These are phyloP conservation scores for Huntiella bhutanensis DNA, from an alignment of 2,329 filamentous ascomycete species.

Conservation along the genomic window DNA sequence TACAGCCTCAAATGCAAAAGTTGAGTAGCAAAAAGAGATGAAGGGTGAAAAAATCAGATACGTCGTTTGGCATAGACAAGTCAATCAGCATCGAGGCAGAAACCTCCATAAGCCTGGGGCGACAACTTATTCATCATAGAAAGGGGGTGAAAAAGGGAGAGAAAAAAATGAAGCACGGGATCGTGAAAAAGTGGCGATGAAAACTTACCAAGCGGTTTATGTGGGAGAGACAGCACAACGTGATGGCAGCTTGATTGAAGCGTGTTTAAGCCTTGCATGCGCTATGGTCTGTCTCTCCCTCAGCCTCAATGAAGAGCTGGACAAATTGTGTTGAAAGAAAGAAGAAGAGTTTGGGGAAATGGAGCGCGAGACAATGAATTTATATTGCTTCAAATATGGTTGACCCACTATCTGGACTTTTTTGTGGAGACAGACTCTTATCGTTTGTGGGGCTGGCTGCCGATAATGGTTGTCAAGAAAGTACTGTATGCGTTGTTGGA, in stretches of 20 bases:
- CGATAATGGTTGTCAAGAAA: too few species aligned
- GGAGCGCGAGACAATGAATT: background rate
- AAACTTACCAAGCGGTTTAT: background rate
- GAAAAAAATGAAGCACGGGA: background rate
- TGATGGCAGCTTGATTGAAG: background rate
- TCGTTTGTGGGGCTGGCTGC: too few species aligned
- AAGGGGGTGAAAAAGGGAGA: constrained; percentile 9
- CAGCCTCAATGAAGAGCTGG: background rate
- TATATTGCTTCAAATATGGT: background rate
- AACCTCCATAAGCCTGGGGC: constrained; percentile 31
- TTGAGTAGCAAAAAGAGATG: background rate
- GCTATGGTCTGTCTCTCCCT: background rate
- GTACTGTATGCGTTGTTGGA: too few species aligned
- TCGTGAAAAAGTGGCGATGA: background rate
- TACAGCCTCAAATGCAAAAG: background rate
- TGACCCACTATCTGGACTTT: background rate
- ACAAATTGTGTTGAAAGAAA: background rate
- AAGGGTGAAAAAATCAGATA: constrained; percentile 8
- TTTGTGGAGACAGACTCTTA: constrained; percentile 1
- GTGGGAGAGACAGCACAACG: background rate
- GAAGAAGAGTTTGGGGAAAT: background rate
- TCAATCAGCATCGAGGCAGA: constrained; percentile 30
- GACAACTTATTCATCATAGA: constrained; percentile 29
- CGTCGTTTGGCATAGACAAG: constrained; percentile 34
- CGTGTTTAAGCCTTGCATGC: background rate